Conservation (phyloP, 148 eudicot genomes). For the Camellia sinensis region DNA sequence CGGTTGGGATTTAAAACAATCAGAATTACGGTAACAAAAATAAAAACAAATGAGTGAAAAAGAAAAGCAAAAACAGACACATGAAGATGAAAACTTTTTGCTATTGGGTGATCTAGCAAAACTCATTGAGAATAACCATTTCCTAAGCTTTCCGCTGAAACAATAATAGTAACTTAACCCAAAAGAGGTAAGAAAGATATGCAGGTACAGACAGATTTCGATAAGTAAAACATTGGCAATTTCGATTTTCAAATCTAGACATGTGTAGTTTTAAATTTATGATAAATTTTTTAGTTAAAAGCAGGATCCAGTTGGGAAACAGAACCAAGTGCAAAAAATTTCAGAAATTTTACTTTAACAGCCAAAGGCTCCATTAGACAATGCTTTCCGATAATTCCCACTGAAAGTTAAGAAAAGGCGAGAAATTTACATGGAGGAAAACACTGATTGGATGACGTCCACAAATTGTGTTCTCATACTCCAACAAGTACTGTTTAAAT, state of each 20-base stretch:
- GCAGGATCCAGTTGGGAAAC: neutral
- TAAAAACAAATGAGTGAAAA: neutral
- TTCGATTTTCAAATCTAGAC: neutral
- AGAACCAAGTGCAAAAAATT: neutral
- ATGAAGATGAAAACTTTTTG: neutral
- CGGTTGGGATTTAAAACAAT: neutral
- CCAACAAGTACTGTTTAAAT: conserved; percentile 68
- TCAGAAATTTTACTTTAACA: neutral
- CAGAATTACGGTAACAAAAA: neutral
- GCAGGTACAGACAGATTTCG: neutral
- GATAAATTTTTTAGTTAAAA: neutral
- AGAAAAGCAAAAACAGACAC: neutral
- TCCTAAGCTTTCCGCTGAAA: neutral
- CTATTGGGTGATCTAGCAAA: neutral
- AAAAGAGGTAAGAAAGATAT: neutral
- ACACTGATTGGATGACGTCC: conserved; percentile 97
- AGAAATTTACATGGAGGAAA: conserved; percentile 80
- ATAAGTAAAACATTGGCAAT: neutral
- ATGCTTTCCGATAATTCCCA: neutral
- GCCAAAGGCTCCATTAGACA: neutral
- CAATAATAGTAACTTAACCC: neutral
- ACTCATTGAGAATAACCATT: neutral
- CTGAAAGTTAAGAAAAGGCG: neutral
- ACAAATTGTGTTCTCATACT: conserved; percentile 93
- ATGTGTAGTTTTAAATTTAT: neutral